A percentile compares a stretch with the other conserved stretches of the same genome.
Evolutionary conservation across 768 basidiomycete species (phyloP).

Genomic region (Chalciporus piperatus): DNA sequence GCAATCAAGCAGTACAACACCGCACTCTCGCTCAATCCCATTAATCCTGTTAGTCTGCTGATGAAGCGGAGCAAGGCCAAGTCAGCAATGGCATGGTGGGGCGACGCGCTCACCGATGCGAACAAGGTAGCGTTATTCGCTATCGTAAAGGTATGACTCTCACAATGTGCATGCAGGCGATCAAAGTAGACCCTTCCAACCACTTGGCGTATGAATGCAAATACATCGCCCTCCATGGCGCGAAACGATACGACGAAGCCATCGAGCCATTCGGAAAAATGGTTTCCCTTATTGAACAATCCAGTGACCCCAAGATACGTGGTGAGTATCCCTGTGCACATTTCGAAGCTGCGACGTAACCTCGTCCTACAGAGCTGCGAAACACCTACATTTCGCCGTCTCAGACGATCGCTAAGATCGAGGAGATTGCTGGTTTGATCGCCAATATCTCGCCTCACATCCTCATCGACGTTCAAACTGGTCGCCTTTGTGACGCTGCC

Average conservation of each 20-base stretch:
- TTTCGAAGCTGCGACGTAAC: no score
- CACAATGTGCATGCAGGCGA: background rate
- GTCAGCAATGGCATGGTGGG: slow-evolving; percentile 1
- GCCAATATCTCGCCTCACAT: background rate
- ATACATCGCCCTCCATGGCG: background rate
- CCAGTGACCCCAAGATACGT: background rate
- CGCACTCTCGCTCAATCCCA: background rate
- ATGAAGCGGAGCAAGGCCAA: slow-evolving; percentile 8
- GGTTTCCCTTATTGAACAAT: slow-evolving; percentile 3
- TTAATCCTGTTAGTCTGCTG: background rate
- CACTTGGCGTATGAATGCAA: slow-evolving; percentile 1
- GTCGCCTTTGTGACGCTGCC: background rate
- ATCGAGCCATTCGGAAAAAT: background rate
- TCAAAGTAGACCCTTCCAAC: background rate
- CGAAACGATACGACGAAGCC: slow-evolving; percentile 4
- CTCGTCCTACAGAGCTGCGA: background rate
- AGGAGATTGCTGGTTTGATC: background rate
- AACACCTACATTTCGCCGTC: background rate
- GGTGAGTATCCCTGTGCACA: background rate
- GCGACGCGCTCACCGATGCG: slow-evolving; percentile 10
- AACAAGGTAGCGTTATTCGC: background rate
- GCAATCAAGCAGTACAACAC: background rate
- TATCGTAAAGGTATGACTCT: background rate
- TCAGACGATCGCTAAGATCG: background rate
- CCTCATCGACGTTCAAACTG: slow-evolving; percentile 6